phyloP scores from a whole-genome alignment of 2,329 filamentous ascomycete species.

The Phialophora macrospora region DNA sequence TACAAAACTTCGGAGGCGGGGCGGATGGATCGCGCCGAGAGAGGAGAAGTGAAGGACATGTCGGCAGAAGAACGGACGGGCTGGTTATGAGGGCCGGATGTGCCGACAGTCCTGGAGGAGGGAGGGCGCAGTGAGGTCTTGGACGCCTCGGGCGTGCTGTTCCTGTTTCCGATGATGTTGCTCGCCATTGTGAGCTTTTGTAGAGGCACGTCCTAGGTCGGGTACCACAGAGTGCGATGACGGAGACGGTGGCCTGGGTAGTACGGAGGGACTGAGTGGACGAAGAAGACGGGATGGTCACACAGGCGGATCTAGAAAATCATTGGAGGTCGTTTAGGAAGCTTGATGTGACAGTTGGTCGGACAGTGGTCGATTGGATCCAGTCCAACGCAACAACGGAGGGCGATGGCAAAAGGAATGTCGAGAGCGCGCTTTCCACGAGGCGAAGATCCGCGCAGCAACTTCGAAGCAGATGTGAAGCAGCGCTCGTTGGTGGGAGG shows the following conservation, averaged over 20 bases:
- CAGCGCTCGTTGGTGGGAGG: slow-evolving; percentile 24
- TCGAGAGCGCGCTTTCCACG: slow-evolving; percentile 19
- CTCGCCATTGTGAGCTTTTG: slow-evolving; percentile 58
- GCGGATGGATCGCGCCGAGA: slow-evolving; percentile 77
- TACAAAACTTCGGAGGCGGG: slow-evolving; percentile 93
- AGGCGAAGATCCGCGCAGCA: slow-evolving; percentile 6
- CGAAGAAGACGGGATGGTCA: slow-evolving; percentile 25
- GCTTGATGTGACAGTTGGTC: slow-evolving; percentile 16
- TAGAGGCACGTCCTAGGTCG: slow-evolving; percentile 7
- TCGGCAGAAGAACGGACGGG: slow-evolving; percentile 88
- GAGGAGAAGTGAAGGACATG: slow-evolving; percentile 78
- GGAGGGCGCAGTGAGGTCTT: slow-evolving; percentile 82
- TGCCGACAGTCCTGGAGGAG: slow-evolving; percentile 75
- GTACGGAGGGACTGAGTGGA: slow-evolving; percentile 22
- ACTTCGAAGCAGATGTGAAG: slow-evolving; percentile 24
- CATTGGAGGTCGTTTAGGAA: slow-evolving; percentile 25
- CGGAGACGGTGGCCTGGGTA: slow-evolving; percentile 10
- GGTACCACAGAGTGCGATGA: slow-evolving; percentile 23
- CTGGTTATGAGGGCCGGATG: slow-evolving; percentile 62
- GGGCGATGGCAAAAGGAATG: slow-evolving; percentile 21
- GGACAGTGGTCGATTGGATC: slow-evolving; percentile 34
- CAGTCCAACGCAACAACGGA: slow-evolving; percentile 32
- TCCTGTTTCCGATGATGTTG: slow-evolving; percentile 79
- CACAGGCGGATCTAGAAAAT: slow-evolving; percentile 33
- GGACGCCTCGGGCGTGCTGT: slow-evolving; percentile 93